These are phyloP conservation scores for Chionographis japonica DNA, from an alignment of 106 monocot species.

Conservation along the genomic window DNA sequence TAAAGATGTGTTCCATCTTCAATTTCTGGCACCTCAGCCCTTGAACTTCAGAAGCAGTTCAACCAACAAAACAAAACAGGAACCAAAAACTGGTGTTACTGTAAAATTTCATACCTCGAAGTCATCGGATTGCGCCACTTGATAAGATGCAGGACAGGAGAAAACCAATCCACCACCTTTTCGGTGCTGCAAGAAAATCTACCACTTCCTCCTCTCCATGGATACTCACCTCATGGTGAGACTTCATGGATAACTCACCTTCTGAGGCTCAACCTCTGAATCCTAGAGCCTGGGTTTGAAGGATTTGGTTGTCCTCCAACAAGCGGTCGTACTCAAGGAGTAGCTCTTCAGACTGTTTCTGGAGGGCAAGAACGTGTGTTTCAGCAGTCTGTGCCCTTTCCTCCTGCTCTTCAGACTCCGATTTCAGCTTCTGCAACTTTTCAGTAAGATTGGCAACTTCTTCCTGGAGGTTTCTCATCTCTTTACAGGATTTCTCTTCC, in stretches of 20 bases:
- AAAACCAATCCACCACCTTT: no score
- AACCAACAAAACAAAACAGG: no score
- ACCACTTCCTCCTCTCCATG: no score
- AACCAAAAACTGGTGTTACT: no score
- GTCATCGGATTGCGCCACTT: no score
- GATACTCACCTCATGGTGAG: no score
- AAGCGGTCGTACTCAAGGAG: constrained; percentile 86
- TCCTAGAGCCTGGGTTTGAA: constrained; percentile 54
- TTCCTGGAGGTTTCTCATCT: constrained; percentile 43
- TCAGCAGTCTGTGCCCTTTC: constrained; percentile 48
- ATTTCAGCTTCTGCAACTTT: constrained; percentile 40
- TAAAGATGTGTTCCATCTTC: no score
- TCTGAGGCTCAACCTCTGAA: constrained; percentile 29
- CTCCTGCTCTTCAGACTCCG: constrained; percentile 38
- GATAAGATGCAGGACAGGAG: no score
- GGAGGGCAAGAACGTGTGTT: constrained; percentile 64
- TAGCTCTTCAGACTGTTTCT: constrained; percentile 75
- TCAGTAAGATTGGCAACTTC: constrained; percentile 45
- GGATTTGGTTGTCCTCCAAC: constrained; percentile 86
- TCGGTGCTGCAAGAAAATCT: no score
- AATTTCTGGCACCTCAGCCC: no score
- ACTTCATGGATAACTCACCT: neutral
- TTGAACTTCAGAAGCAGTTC: no score
- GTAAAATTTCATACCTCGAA: no score
- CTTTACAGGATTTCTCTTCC: constrained; percentile 35